Evolutionary conservation across 805 yeast genomes (phyloP), one percentile per base, ranked within the genome.

Genomic region (Helenozyma baotianmanensis): DNA sequence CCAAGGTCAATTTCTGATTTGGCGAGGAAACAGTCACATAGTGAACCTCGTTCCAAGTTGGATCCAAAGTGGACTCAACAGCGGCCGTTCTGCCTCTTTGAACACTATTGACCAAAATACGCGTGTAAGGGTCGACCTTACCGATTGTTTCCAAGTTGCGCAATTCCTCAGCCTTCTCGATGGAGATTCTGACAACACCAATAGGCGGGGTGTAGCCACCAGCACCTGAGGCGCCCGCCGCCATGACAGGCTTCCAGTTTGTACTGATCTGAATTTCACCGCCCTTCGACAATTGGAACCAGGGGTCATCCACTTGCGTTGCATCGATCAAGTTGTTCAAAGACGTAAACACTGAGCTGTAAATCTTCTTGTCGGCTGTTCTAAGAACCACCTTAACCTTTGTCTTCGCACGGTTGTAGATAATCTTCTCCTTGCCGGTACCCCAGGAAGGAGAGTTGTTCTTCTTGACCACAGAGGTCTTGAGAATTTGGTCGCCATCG

Each of bases 121-220:
- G 78, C 6, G 79, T 77, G 53, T 90, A 92, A 27, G 99, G 98
- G 60, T 92, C 97, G 53, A 88, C 78, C 49, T 79, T 85, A 39
- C 97, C 97, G 39, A 92, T 70, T 35, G 76, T 82, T 58, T 90
- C 97, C 60, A 89, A 70, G 59, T 92, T 90, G 39, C 82, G 74
- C 51, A 92, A 72, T 40, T 78, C 82, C 36, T 71, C 74, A 26
- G 94, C 97, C 40, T 72, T 73, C 45, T 74, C 75, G 39, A 92
- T 58, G 38, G 73, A 68, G 18, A 92, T 68, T 52, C 97, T 78
- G 5, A 89, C 72, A 21, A 83, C 90, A 54, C 99, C 98, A 54
- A 90, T 81, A 30, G 98, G 98, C 37, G 87, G 87, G n/a, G 87
- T 77, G 62, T 88, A 90, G 32, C 90, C 92, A 46, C 80, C 77